Evolutionary conservation across 345 rosid species (phyloP), one percentile per base, ranked within the genome.

Genomic region (Laguncularia racemosa): DNA sequence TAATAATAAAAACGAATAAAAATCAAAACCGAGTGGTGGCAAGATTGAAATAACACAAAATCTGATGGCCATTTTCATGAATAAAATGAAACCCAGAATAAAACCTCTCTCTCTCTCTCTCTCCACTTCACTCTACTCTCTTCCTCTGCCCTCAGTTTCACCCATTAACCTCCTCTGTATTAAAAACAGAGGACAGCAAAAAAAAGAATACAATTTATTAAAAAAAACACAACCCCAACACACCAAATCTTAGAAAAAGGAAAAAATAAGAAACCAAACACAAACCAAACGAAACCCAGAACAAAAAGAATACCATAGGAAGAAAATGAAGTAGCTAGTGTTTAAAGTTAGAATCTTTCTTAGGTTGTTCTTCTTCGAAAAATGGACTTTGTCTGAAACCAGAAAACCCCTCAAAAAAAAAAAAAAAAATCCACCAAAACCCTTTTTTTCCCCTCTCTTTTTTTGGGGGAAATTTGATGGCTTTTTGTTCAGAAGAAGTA

Each of bases 401-500:
- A 19, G 20, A 38, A 33, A 44, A 48, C 60, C 44, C 54, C 23
- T 28, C 45, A 63, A 56, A 53, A 33, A 48, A 28, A 48, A 44
- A 17, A 23, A 26, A 59, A 58, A 54, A 50, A 33, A 11, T 16
- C 48, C 61, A 50, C 13, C 17, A 57, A 57, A 46, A 20, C 3
- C 48, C 19, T 45, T 18, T 20, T 49, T 9, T 48, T 14, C 16
- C 59, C 63, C 50, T n/a, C 18, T 63, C 47, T 28, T 21, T 46
- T 51, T 50, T 44, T 50, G 14, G 79, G 80, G 86, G 82, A 86
- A 33, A 71, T 80, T 71, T 70, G 40, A 55, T 67, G 13, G 18
- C 79, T 21, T 86, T 80, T 72, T 60, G 78, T 62, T 55, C 77
- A 14, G 68, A 57, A 65, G 99, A 89, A 50, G 93, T 85, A 46